phyloP scores from a whole-genome alignment of 768 basidiomycete species.

The Serendipita indica region DNA sequence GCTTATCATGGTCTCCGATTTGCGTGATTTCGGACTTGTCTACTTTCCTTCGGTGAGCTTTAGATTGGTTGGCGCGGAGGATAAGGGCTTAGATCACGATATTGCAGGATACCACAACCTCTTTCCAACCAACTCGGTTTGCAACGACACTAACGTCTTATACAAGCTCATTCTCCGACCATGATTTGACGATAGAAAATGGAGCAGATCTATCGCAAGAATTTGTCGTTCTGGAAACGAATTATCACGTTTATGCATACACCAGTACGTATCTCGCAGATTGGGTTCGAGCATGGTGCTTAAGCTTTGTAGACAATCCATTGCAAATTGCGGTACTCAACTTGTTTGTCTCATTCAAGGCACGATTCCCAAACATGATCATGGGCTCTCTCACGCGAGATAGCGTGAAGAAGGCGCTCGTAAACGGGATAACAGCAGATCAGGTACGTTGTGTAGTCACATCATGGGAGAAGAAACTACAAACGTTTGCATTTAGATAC shows the following conservation, averaged over 20 bases:
- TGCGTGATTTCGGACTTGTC: conserved; percentile 87
- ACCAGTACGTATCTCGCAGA: conserved; percentile 43
- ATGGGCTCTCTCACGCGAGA: conserved; percentile 91
- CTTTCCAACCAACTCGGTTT: conserved; percentile 88
- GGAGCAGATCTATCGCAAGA: conserved; percentile 52
- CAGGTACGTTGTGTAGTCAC: conserved; percentile 45
- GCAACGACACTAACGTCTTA: conserved; percentile 91
- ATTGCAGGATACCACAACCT: conserved; percentile 48
- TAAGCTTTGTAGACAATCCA: conserved; percentile 55
- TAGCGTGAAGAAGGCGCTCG: conserved; percentile 85
- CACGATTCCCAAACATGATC: conserved; percentile 93
- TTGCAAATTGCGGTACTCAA: conserved; percentile 92
- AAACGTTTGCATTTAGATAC: conserved; percentile 48
- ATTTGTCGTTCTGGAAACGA: conserved; percentile 94
- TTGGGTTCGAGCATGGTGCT: conserved; percentile 10
- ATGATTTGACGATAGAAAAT: conserved; percentile 39
- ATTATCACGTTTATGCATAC: conserved; percentile 96
- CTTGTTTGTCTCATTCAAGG: conserved; percentile 81
- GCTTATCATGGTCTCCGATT: conserved; percentile 75
- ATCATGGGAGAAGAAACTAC: background rate
- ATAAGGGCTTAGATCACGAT: background rate
- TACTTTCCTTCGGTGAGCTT: conserved; percentile 61
- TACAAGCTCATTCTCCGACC: conserved; percentile 51
- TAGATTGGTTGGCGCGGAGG: background rate
- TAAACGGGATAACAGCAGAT: conserved; percentile 90